Conservation (phyloP, 495 filamentous ascomycete genomes). For the Aspergillus conjunctus region DNA sequence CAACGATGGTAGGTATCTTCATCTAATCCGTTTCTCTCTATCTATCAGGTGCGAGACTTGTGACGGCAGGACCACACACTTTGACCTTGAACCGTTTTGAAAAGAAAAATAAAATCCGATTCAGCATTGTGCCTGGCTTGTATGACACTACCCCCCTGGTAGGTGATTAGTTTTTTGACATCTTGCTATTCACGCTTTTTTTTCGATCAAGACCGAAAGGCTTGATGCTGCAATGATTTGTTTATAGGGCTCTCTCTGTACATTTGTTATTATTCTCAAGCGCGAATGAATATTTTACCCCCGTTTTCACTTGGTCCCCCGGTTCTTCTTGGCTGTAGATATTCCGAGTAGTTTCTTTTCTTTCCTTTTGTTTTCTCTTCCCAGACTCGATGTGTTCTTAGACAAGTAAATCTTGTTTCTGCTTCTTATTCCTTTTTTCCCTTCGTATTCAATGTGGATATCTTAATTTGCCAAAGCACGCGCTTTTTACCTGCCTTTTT, state of each 20-base stretch:
- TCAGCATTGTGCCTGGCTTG: conserved; percentile 31
- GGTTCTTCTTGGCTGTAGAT: too few species aligned
- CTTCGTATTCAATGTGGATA: too few species aligned
- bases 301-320: too few species aligned
- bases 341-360: too few species aligned
- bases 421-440: too few species aligned
- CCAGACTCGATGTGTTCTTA: too few species aligned
- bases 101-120: conserved; percentile 9
- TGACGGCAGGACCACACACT: conserved; percentile 26
- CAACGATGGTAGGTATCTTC: conserved; percentile 29
- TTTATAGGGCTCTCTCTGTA: conserved; percentile 35
- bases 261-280: conserved; percentile 18
- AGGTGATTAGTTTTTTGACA: conserved; percentile 40
- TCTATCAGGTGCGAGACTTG: conserved; percentile 29
- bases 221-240: conserved; percentile 33
- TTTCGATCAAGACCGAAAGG: conserved; percentile 23
- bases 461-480: too few species aligned
- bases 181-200: conserved; percentile 29
- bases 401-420: too few species aligned
- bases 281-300: conserved; percentile 15
- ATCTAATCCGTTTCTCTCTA: conserved; percentile 28
- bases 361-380: too few species aligned
- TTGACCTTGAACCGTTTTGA: conserved; percentile 15
- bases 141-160: conserved; percentile 46
- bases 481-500: too few species aligned